A percentile compares a stretch with the other conserved stretches of the same genome.
Evolutionary conservation across 331 rosid species (phyloP).

Genomic region (Quercus phellos): DNA sequence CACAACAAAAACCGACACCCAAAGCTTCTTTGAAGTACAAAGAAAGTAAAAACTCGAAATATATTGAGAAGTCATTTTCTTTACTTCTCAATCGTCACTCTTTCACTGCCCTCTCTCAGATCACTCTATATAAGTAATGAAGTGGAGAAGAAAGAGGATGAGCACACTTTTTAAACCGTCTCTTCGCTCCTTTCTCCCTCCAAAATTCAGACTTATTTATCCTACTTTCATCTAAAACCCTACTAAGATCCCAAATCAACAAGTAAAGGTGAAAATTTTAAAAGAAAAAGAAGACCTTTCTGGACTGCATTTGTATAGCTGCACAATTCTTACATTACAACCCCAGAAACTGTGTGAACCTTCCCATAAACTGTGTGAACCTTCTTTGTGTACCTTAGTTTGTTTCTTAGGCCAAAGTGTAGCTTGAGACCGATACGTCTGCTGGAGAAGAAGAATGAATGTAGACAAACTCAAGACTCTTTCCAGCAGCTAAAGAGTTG

Average conservation of each 20-base stretch:
- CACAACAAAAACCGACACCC: conserved; percentile 1
- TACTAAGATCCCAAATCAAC: conserved; percentile 49
- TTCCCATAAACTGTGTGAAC: conserved; percentile 32
- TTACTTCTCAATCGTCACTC: conserved; percentile 30
- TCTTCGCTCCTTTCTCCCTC: conserved; percentile 94
- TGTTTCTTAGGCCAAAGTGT: conserved; percentile 48
- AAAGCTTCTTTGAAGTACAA: conserved; percentile 32
- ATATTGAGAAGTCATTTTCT: conserved; percentile 48
- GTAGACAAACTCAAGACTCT: conserved; percentile 93
- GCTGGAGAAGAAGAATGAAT: conserved; percentile 85
- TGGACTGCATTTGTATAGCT: conserved; percentile 58
- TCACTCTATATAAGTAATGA: conserved; percentile 55
- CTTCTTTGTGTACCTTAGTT: conserved; percentile 16
- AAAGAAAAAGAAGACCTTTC: conserved; percentile 30
- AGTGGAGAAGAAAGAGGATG: conserved; percentile 95
- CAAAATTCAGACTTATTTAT: conserved; percentile 52
- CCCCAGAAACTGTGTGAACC: conserved; percentile 33
- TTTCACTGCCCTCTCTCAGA: conserved; percentile 38
- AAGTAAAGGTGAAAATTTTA: conserved; percentile 20
- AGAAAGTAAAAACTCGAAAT: conserved; percentile 47
- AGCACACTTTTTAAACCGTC: conserved; percentile 74
- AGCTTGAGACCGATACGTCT: conserved; percentile 58
- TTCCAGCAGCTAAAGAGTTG: conserved; percentile 60
- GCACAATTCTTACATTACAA: conserved; percentile 60
- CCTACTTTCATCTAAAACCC: conserved; percentile 44